phyloP scores from a whole-genome alignment of 768 basidiomycete species.

The Chiua virens region DNA sequence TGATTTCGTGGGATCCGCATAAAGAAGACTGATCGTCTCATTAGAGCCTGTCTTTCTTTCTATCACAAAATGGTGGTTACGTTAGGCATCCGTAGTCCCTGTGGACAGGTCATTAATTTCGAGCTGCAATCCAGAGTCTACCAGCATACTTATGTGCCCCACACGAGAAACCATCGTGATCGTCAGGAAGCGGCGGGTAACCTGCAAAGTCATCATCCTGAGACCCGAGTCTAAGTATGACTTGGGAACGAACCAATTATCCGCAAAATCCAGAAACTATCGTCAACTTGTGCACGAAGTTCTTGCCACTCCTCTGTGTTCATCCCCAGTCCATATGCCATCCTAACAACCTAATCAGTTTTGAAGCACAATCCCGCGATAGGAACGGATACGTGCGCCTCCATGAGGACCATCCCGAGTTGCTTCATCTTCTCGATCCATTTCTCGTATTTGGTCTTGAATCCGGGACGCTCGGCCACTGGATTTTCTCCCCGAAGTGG shows the following conservation, averaged over 20 bases:
- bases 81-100: constrained; percentile 93
- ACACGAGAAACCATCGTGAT: constrained; percentile 83
- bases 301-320: constrained; percentile 65
- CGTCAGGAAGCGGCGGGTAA: constrained; percentile 82
- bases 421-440: constrained; percentile 89
- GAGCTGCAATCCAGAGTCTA: not conserved
- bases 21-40: constrained; percentile 62
- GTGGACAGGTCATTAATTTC: constrained; percentile 1
- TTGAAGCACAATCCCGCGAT: not conserved
- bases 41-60: constrained; percentile 3
- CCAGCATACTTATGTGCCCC: constrained; percentile 78
- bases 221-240: not conserved
- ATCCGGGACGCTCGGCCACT: constrained; percentile 69
- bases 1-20: constrained; percentile 74
- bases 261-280: constrained; percentile 90
- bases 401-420: constrained; percentile 80
- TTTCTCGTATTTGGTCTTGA: constrained; percentile 60
- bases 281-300: constrained; percentile 65
- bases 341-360: constrained; percentile 42
- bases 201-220: constrained; percentile 40
- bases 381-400: constrained; percentile 57
- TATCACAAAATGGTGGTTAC: constrained; percentile 38
- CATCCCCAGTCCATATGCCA: constrained; percentile 82
- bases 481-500: constrained; percentile 84
- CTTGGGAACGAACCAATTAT: constrained; percentile 56